phyloP scores from a whole-genome alignment of 495 filamentous ascomycete genomes.

The Tuber calosporum region DNA sequence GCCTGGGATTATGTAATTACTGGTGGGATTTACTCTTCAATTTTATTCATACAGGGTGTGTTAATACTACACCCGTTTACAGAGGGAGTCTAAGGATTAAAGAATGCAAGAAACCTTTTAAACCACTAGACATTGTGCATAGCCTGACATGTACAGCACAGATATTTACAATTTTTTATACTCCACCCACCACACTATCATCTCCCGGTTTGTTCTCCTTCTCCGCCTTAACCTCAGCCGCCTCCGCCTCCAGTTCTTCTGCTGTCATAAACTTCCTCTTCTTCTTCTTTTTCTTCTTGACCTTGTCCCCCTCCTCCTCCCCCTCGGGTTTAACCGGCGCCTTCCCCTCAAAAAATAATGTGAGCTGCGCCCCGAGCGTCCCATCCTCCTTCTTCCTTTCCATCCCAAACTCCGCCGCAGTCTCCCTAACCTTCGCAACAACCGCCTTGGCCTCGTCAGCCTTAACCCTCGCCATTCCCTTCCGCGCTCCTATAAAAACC shows the following conservation, averaged over 20 bases:
- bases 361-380: constrained; percentile 23
- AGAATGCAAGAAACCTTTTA: background rate
- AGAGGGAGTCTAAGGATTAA: background rate
- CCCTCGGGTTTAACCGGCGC: constrained; percentile 9
- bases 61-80: background rate
- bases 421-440: constrained; percentile 13
- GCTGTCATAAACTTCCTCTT: constrained; percentile 7
- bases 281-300: background rate
- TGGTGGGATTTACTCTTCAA: background rate
- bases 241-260: constrained; percentile 2
- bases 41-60: background rate
- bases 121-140: background rate
- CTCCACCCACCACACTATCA: background rate
- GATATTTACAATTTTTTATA: background rate
- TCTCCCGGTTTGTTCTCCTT: background rate
- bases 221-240: background rate
- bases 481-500: constrained; percentile 55
- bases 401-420: constrained; percentile 14
- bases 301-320: background rate
- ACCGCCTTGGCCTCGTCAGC: constrained; percentile 63
- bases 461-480: constrained; percentile 88
- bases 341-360: constrained; percentile 29
- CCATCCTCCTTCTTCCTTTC: constrained; percentile 31
- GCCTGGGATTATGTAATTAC: constrained; percentile 1
- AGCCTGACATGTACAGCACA: background rate